These are phyloP conservation scores for Zasmidium angulare DNA, from an alignment of 2,329 filamentous ascomycete species.

Conservation along the genomic window DNA sequence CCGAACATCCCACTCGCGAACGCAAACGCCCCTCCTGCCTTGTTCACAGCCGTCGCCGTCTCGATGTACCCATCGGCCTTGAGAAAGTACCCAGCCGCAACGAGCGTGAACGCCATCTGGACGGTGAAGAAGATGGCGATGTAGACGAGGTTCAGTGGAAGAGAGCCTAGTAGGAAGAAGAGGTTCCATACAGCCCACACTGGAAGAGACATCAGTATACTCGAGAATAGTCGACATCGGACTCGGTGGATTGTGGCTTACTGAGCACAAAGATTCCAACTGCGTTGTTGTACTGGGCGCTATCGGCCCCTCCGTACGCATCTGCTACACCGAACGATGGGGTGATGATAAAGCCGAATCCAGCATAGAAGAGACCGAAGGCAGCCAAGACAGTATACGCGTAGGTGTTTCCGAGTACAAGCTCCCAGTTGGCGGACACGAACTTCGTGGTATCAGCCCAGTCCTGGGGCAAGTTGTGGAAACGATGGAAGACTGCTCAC, in stretches of 20 bases:
- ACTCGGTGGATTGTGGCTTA: constrained; percentile 27
- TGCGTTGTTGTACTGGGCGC: constrained; percentile 49
- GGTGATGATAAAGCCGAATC: constrained; percentile 50
- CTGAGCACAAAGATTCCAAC: constrained; percentile 51
- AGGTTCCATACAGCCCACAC: constrained; percentile 51
- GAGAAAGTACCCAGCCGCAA: constrained; percentile 49
- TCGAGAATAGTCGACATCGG: not conserved
- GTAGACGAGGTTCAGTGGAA: constrained; percentile 50
- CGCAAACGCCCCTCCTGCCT: constrained; percentile 47
- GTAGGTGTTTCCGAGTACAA: constrained; percentile 53
- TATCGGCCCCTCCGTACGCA: constrained; percentile 45
- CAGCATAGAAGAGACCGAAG: constrained; percentile 56
- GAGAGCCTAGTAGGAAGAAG: constrained; percentile 47
- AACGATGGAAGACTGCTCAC: constrained; percentile 31
- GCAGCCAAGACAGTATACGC: constrained; percentile 56
- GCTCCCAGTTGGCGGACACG: constrained; percentile 57
- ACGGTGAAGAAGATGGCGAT: constrained; percentile 51
- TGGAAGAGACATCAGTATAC: constrained; percentile 15
- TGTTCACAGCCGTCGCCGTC: constrained; percentile 41
- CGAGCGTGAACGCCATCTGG: constrained; percentile 45
- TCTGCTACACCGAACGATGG: constrained; percentile 48
- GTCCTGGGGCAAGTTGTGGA: not conserved
- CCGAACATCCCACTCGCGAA: constrained; percentile 49
- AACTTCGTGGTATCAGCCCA: constrained; percentile 12
- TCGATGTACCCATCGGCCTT: constrained; percentile 43